phyloP scores from a whole-genome alignment of 306 rosid genomes.

The Lathyrus sativus region DNA sequence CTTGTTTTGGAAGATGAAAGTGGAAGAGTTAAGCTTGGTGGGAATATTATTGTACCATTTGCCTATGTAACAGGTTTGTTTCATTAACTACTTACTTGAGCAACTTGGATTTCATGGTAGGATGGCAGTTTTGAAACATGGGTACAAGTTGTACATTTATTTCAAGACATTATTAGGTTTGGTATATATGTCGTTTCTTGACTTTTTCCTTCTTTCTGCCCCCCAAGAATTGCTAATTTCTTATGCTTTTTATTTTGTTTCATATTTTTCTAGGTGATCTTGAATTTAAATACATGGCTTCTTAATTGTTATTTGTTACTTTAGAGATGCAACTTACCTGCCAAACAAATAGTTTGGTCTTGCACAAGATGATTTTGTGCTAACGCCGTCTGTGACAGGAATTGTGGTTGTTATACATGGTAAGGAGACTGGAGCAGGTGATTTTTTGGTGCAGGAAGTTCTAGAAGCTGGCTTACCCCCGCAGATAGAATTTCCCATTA shows the following conservation, averaged over 20 bases:
- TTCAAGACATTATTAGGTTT: conserved; percentile 9
- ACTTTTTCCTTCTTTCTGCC: neutral
- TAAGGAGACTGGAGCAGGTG: conserved; percentile 71
- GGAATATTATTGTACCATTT: conserved; percentile 64
- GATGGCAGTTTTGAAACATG: conserved; percentile 30
- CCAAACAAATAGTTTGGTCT: conserved; percentile 14
- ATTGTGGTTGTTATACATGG: conserved; percentile 78
- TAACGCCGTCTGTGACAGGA: conserved; percentile 53
- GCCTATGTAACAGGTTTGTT: conserved; percentile 76
- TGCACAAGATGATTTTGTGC: conserved; percentile 34
- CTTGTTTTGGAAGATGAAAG: conserved; percentile 92
- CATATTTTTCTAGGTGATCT: conserved; percentile 27
- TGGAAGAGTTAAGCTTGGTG: conserved; percentile 89
- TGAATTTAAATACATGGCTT: conserved; percentile 26
- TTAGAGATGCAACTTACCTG: conserved; percentile 21
- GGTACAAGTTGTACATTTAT: neutral
- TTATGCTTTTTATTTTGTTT: conserved; percentile 31
- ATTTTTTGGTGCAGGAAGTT: conserved; percentile 74
- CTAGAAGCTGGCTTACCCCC: conserved; percentile 95
- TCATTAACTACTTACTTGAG: conserved; percentile 15
- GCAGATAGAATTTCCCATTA: conserved; percentile 71
- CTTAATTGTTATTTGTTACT: conserved; percentile 15
- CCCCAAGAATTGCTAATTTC: conserved; percentile 7
- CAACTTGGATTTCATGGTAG: conserved; percentile 18
- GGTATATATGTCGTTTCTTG: conserved; percentile 6